Percentiles rank a stretch among this genome's conserved stretches.
phyloP scores from a whole-genome alignment of 352 stramenopile genomes.

The Nothophytophthora sp. region DNA sequence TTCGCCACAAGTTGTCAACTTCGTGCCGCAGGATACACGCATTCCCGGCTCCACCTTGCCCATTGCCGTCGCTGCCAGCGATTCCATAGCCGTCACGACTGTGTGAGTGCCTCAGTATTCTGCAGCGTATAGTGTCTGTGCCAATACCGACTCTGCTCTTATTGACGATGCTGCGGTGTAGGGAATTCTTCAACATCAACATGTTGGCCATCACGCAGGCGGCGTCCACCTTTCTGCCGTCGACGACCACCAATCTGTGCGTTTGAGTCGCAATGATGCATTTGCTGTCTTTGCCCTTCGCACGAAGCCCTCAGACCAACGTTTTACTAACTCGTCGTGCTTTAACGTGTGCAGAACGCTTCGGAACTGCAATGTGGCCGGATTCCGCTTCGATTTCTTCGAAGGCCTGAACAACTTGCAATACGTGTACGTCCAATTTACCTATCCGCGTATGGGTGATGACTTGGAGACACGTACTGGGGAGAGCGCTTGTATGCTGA shows the following conservation, averaged over 20 bases:
- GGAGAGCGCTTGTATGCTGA: too few species aligned
- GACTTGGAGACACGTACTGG: too few species aligned
- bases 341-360: too few species aligned
- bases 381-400: slow-evolving; percentile 40
- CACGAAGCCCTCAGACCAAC: too few species aligned
- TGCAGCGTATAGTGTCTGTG: background rate
- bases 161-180: slow-evolving; percentile 2
- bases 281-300: too few species aligned
- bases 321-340: too few species aligned
- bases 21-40: slow-evolving; percentile 22
- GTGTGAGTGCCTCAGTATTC: slow-evolving; percentile 16
- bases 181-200: slow-evolving; percentile 37
- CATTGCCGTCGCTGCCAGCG: slow-evolving; percentile 14
- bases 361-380: slow-evolving; percentile 41
- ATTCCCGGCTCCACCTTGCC: slow-evolving; percentile 23
- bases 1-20: slow-evolving; percentile 24
- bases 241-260: slow-evolving; percentile 29
- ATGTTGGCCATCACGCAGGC: slow-evolving; percentile 30
- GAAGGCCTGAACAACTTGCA: slow-evolving; percentile 24
- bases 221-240: slow-evolving; percentile 23
- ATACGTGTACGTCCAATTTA: slow-evolving; percentile 38
- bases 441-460: too few species aligned
- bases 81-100: slow-evolving; percentile 17
- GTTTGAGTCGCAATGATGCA: too few species aligned
- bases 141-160: background rate